These are phyloP conservation scores for Podospora tetraspora DNA, from an alignment of 495 filamentous ascomycete species.

Conservation along the genomic window DNA sequence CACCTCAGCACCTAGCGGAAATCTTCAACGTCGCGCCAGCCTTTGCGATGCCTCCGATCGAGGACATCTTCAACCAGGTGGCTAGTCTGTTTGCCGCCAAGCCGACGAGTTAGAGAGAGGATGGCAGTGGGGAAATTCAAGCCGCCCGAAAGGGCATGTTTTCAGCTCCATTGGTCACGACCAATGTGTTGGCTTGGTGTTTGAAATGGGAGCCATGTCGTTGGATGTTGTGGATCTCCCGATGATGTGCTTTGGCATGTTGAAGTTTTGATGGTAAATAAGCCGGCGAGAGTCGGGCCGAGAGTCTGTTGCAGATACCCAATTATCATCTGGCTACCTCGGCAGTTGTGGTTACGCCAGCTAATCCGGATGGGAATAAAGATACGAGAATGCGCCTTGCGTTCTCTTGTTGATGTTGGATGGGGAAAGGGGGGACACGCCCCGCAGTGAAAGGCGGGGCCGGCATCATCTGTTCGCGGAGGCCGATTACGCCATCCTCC, in stretches of 20 bases:
- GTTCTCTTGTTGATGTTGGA: not conserved
- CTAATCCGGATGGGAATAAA: not conserved
- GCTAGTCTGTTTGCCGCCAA: slow-evolving; percentile 54
- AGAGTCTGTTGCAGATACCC: not conserved
- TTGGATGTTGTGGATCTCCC: not conserved
- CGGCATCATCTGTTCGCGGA: not conserved
- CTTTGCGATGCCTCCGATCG: slow-evolving; percentile 70
- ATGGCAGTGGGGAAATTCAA: not conserved
- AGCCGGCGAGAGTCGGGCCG: not conserved
- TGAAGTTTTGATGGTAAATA: not conserved
- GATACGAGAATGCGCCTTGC: not conserved
- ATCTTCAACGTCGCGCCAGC: slow-evolving; percentile 71
- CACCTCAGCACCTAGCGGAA: slow-evolving; percentile 60
- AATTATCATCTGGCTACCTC: not conserved
- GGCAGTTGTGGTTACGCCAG: not conserved
- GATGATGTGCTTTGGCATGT: not conserved
- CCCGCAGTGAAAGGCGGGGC: slow-evolving; percentile 13
- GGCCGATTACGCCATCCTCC: slow-evolving; percentile 30
- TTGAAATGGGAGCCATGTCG: not conserved
- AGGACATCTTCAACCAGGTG: slow-evolving; percentile 72
- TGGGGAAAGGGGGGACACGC: slow-evolving; percentile 1
- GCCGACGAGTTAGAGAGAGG: slow-evolving; percentile 19
- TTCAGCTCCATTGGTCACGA: not conserved
- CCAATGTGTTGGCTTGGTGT: not conserved
- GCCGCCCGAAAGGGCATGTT: not conserved